Base-by-base conservation (phyloP, 2,329 filamentous ascomycete genomes). In the Colletotrichum shisoi region DNA sequence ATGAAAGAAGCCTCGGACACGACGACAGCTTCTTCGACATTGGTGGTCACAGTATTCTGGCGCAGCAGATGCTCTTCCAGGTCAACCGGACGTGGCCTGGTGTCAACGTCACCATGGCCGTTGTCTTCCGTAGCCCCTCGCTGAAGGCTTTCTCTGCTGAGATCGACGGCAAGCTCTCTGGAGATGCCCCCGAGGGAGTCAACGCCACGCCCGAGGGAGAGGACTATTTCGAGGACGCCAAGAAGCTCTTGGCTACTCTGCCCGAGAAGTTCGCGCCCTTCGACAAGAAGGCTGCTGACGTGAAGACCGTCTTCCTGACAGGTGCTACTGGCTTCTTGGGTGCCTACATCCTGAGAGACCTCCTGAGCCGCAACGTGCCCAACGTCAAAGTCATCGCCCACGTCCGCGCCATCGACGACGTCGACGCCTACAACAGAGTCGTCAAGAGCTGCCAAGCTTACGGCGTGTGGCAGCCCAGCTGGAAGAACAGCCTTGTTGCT, bases 291-390 rank as follows among this genome's bases (percentile, higher is more conserved):
- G 45, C 57, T 9, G 80, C 96, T 51, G 91, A 52, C 27, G 49
- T 52, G 17, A 52, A 52, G 92, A 93, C 89, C 0, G 83, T 95
- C 12, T 91, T 97, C 77, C 80, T 97, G 5, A 97, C 94, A 3
- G 93, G 94, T 49, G 93, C 92, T 4, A 97, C 94, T 5, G 94
- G 94, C 2, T 97, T 97, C 82, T 79, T 97, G 21, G 94, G 94
- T 34, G 86, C 91, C 0, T 96, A 93, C 74, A 82, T 97, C 12
- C 81, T 96, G 39, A 85, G 85, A 62, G 92, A 96, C 62, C 78
- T 97, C 1, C 83, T 97, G 1, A 85, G 85, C 45, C 83, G 90
- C 27, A 80, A 80, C 89, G 93, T 58, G 88, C 88, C 45, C 19
- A 65, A 46, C 12, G 40, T 40, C 27, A 56, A 48, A 42, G 39